A percentile compares a stretch with the other conserved stretches of the same genome.
phyloP scores from a whole-genome alignment of 306 rosid genomes.

The Prunus kanzakura region DNA sequence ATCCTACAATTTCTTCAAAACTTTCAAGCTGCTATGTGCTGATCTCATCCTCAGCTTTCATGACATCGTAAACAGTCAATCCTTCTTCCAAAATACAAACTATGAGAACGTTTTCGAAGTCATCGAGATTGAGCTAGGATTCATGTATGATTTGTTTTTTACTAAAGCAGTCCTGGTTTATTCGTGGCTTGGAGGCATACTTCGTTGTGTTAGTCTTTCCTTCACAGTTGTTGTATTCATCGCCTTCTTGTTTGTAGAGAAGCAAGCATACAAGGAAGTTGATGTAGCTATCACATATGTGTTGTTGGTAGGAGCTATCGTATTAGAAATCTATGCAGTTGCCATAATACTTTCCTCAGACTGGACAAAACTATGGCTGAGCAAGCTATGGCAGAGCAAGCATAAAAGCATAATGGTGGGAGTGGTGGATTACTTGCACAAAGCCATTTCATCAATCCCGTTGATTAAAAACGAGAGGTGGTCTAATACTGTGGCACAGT shows the following conservation, averaged over 20 bases:
- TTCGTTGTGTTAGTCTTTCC: constrained; percentile 5
- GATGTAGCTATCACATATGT: constrained; percentile 16
- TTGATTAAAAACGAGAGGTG: too few species aligned
- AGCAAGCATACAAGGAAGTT: not conserved
- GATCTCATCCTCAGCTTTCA: constrained; percentile 39
- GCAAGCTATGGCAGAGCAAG: too few species aligned
- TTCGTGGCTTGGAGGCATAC: not conserved
- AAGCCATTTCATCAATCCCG: too few species aligned
- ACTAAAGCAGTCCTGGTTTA: constrained; percentile 35
- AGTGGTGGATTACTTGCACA: too few species aligned
- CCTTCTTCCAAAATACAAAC: not conserved
- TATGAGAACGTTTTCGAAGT: constrained; percentile 19
- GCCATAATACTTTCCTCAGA: constrained; percentile 18
- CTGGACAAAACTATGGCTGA: constrained; percentile 5
- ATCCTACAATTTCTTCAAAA: constrained; percentile 11
- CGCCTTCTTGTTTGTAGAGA: not conserved
- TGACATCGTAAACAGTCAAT: constrained; percentile 12
- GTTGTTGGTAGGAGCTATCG: constrained; percentile 31
- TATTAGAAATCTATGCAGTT: constrained; percentile 15
- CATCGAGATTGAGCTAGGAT: constrained; percentile 47
- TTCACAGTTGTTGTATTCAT: not conserved
- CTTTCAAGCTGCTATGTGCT: constrained; percentile 30
- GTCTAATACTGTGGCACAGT: too few species aligned
- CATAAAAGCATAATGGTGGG: too few species aligned
- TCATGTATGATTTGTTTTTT: constrained; percentile 36